Evolutionary conservation across 352 stramenopile genomes (phyloP).

Genomic region (Phytophthora palmivora): DNA sequence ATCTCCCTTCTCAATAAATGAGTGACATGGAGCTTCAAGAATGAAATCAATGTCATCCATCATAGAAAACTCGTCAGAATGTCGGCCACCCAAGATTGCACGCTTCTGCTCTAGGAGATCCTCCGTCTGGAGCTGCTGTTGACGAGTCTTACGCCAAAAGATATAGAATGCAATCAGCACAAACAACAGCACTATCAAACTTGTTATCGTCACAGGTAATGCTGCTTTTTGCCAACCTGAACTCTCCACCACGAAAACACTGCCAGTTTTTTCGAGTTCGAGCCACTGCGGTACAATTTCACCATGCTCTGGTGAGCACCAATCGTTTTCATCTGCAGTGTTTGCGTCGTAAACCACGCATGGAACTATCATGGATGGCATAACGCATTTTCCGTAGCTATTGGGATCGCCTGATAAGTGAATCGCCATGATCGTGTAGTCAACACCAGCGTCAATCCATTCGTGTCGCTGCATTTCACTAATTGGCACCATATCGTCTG

Average conservation of each 20-base stretch:
- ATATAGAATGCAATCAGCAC: constrained; percentile 10
- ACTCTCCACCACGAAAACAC: constrained; percentile 5
- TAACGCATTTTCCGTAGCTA: constrained; percentile 49
- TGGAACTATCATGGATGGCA: constrained; percentile 54
- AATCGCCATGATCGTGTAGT: constrained; percentile 49
- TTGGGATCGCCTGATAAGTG: constrained; percentile 46
- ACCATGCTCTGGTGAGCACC: constrained; percentile 40
- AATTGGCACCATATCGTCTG: constrained; percentile 44
- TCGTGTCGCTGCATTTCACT: constrained; percentile 44
- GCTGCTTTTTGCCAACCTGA: constrained; percentile 30
- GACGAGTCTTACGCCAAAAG: constrained; percentile 22
- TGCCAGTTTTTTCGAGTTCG: constrained; percentile 29
- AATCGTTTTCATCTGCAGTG: constrained; percentile 20
- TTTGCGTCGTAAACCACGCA: constrained; percentile 38
- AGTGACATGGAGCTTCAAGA: constrained; percentile 23
- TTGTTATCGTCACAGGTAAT: constrained; percentile 23
- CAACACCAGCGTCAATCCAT: constrained; percentile 31
- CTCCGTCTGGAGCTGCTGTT: constrained; percentile 19
- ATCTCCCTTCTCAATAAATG: constrained; percentile 17
- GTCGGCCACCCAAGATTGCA: constrained; percentile 25
- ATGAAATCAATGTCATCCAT: constrained; percentile 39
- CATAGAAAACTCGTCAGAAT: constrained; percentile 32
- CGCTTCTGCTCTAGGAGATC: constrained; percentile 22
- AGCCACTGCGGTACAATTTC: constrained; percentile 51
- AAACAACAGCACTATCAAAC: constrained; percentile 23